Percentiles rank a stretch among this genome's conserved stretches.
Conservation (phyloP, 208 protist species). For the Blastocrithidia nonstop region DNA sequence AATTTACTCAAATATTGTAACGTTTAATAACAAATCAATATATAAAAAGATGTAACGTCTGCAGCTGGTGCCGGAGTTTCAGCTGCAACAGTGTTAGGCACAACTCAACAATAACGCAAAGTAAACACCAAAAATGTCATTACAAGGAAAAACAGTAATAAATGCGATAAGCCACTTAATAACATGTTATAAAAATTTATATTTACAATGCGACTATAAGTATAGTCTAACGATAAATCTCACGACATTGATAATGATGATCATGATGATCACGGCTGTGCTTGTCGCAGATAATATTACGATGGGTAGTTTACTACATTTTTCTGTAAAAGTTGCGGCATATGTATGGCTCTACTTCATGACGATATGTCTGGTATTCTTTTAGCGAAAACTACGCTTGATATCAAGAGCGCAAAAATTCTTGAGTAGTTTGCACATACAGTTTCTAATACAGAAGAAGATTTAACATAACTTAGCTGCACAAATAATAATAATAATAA, state of each 20-base stretch:
- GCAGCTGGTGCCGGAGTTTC: conserved; percentile 6
- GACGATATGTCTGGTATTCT: conserved; percentile 37
- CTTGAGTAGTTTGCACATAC: conserved; percentile 36
- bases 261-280: not conserved
- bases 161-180: no score
- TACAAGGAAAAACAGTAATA: no score
- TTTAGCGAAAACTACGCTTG: conserved; percentile 28
- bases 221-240: no score
- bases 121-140: no score
- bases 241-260: no score
- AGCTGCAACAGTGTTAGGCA: conserved; percentile 8
- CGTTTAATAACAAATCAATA: no score
- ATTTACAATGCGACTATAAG: no score
- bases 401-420: conserved; percentile 21
- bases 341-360: conserved; percentile 35
- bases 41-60: not conserved
- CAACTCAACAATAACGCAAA: not conserved
- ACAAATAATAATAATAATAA: no score
- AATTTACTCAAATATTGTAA: conserved; percentile 8
- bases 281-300: not conserved
- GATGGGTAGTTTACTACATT: conserved; percentile 15
- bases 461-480: not conserved
- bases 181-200: no score
- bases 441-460: conserved; percentile 2
- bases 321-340: conserved; percentile 49